These are phyloP conservation scores for Dorcoceras hygrometricum DNA, from an alignment of 257 asterid species.

Conservation along the genomic window DNA sequence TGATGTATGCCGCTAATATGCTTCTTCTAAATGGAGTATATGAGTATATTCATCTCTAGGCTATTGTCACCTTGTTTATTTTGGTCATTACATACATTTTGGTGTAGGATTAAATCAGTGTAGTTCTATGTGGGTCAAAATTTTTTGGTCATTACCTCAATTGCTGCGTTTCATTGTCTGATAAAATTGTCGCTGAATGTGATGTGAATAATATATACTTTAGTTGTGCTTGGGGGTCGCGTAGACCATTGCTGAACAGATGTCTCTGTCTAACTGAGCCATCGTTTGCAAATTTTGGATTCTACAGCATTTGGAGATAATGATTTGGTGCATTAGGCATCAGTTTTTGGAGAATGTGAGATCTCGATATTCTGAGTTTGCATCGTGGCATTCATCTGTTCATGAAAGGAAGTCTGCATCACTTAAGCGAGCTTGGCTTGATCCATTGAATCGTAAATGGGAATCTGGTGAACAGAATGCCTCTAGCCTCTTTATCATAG, in stretches of 20 bases:
- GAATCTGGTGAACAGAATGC: constrained; percentile 35
- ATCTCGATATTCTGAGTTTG: constrained; percentile 48
- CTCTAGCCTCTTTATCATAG: constrained; percentile 79
- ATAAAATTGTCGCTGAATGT: constrained; percentile 11
- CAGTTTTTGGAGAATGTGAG: constrained; percentile 62
- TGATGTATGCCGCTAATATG: neutral
- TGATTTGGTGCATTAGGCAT: constrained; percentile 88
- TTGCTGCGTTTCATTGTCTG: constrained; percentile 8
- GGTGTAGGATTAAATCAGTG: constrained; percentile 3
- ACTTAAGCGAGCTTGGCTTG: constrained; percentile 77
- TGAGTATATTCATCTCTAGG: neutral
- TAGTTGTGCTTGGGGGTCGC: constrained; percentile 9
- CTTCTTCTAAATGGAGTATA: constrained; percentile 9
- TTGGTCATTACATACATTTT: constrained; percentile 15
- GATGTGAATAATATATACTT: constrained; percentile 1
- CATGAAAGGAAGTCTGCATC: constrained; percentile 79
- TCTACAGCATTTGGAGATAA: constrained; percentile 78
- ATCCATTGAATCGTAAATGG: constrained; percentile 31
- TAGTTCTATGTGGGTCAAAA: constrained; percentile 9
- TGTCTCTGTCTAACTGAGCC: constrained; percentile 13
- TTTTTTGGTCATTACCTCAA: constrained; percentile 5
- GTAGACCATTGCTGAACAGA: constrained; percentile 17
- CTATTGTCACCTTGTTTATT: constrained; percentile 7
- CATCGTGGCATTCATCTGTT: constrained; percentile 59
- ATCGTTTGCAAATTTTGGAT: constrained; percentile 13